Base-by-base conservation (phyloP, 176 grass and related monocot species). In the Alloteropsis semialata region DNA sequence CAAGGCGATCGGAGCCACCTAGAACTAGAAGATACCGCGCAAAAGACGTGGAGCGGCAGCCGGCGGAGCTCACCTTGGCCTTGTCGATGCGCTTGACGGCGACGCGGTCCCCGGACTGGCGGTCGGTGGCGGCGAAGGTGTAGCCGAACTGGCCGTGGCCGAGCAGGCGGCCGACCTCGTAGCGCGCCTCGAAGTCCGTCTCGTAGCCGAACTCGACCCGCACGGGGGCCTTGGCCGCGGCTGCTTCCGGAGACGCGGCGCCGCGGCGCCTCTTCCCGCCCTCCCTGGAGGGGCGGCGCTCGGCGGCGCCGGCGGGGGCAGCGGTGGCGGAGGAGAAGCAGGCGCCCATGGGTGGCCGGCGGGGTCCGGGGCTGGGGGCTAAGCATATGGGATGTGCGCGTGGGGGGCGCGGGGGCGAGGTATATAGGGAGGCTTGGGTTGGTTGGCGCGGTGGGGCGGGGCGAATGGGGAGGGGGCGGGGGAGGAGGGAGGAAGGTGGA, bases 61-160 rank as follows among this genome's bases (percentile, higher is more conserved):
- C 14, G 37, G 29, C 3, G 8, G 3, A 14, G 3, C 81, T 72
- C 51, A 99, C 96, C 96, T 99, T 99, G 81, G 76, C 78, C 89
- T 99, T 99, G 82, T 99, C 93, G 83, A 99, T 96, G 79, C 96
- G 88, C 89, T 99, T 99, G 83, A 99, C 96, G 33, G 96, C 96
- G 59, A 99, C 96, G 46, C 79, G 77, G 59, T 99, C 91, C 24
- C 87, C 91, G 19, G 84, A 94, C 29, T 16, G 60, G 48, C 83
- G 92, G 28, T 99, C 93, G 72, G 87, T 90, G 48, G 96, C 96
- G 64, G 87, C 87, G 67, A 93, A 99, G 72, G 96, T 99, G 89
- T 99, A 99, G 0, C 96, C 96, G 84, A 99, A 99, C 84, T 99
- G 96, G 19, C 96, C 96, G 65, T 96, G 96, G 46, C 96, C 96